Conservation (phyloP, 306 rosid genomes). For the Vigna mungo region DNA sequence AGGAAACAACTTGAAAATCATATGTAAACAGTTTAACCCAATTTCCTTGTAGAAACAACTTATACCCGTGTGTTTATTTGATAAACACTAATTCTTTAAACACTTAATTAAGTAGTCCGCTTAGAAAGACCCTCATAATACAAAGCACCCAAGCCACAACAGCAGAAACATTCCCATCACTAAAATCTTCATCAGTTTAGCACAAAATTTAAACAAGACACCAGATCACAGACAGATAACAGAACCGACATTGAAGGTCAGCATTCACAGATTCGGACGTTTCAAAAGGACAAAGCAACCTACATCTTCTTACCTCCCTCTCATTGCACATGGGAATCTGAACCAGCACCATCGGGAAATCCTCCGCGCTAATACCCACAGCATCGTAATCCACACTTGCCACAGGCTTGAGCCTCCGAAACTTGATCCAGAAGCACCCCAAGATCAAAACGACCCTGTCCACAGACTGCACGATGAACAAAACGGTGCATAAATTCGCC, state of each 20-base stretch:
- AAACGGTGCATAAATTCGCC: conserved; percentile 75
- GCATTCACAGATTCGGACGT: neutral
- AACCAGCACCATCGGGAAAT: conserved; percentile 90
- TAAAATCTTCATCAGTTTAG: neutral
- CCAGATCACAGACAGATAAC: neutral
- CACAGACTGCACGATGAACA: conserved; percentile 88
- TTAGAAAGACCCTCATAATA: neutral
- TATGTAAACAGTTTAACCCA: neutral
- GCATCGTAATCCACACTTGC: conserved; percentile 66
- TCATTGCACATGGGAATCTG: conserved; percentile 99
- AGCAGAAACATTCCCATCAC: neutral
- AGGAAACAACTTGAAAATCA: too few relatives aligned
- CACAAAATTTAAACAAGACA: neutral
- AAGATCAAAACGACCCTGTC: conserved; percentile 81
- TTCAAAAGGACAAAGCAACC: conserved; percentile 64
- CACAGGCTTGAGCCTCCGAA: conserved; percentile 72
- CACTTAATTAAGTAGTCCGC: neutral
- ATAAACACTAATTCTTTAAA: neutral
- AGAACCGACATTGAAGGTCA: neutral
- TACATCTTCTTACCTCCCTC: conserved; percentile 98
- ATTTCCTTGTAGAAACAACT: neutral
- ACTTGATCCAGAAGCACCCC: conserved; percentile 96
- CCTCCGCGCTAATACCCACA: conserved; percentile 55
- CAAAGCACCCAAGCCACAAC: neutral
- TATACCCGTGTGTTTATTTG: neutral